Base-by-base conservation (phyloP, 495 filamentous ascomycete species). In the Penicillium waksmanii region DNA sequence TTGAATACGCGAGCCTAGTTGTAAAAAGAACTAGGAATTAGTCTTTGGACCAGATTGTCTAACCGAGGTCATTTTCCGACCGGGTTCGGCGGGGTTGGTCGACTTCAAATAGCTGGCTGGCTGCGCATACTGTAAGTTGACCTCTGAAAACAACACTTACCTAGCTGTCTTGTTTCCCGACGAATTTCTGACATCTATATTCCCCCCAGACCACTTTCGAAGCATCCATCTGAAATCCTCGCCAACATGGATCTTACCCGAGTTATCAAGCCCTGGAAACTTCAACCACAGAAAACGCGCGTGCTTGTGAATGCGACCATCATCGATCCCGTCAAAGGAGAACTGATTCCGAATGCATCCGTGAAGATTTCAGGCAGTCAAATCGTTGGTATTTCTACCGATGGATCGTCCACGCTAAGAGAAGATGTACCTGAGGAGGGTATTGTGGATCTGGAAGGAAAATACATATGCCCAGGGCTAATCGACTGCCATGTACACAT, bases 401-500 rank as follows among this genome's bases (percentile, higher is more conserved):
- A 58, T 8, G 49, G 34, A 31, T 40, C 43, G 18, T 3, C 21
- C 17, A 27, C 59, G 25, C 12, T 25, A 1, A 43, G 36, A 50
- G 43, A 53, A 18, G 49, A 52, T 1, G 23, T 55, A 31, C 5
- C 53, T 0, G 52, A 54, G 18, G 58, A 57, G 1, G 21, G 44
- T 8, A 48, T 66, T 12, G 61, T 84, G 18, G 76, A 84, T 53
- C 60, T 78, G 5, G 65, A 65, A 0, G 78, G 77, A 15, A 77
- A 75, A 42, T 86, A 78, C 54, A 48, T 86, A 0, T 78, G 79
- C 21, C 83, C 83, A 0, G 84, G 83, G 5, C 68, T 87, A 3
- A 84, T 85, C n/a, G 84, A 87, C 65, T 77, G 74, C 62, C 84
- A 86, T 58, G 82, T 86, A 7, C 84, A 86, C 51, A 68, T 86